Conservation (phyloP, 495 filamentous ascomycete species). For the Glarea lozoyensis region DNA sequence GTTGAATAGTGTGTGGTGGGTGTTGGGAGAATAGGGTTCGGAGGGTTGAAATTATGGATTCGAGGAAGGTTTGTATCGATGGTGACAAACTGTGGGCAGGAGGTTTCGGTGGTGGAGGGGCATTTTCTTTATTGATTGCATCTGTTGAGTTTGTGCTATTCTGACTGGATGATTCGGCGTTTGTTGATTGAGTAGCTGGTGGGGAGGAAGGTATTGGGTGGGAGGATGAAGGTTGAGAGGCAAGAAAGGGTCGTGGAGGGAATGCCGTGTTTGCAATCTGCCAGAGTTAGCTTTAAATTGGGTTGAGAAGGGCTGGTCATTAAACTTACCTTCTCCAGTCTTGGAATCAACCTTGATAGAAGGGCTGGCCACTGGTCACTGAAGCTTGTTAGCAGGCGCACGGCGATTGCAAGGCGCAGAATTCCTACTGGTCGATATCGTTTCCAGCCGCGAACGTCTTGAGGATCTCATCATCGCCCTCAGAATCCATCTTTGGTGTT, state of each 20-base stretch:
- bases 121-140: constrained; percentile 21
- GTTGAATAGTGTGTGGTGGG: constrained; percentile 89
- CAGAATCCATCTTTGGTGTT: constrained; percentile 18
- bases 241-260: background rate
- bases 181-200: constrained; percentile 4
- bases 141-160: constrained; percentile 5
- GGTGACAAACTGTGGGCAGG: constrained; percentile 44
- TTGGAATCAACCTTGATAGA: constrained; percentile 38
- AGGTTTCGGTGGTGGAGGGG: constrained; percentile 4
- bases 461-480: constrained; percentile 51
- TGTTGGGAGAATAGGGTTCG: constrained; percentile 55
- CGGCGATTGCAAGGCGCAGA: background rate
- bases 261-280: constrained; percentile 3
- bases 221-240: constrained; percentile 14
- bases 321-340: constrained; percentile 39
- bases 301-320: background rate
- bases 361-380: constrained; percentile 47
- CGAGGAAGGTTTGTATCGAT: constrained; percentile 52
- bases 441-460: constrained; percentile 53
- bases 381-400: constrained; percentile 18
- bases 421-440: constrained; percentile 57
- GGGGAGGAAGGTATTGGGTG: constrained; percentile 7
- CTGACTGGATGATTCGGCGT: constrained; percentile 6
- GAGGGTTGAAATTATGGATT: constrained; percentile 60
- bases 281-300: background rate